Conservation (phyloP, 78 protist species). For the Salpingoeca rosetta region DNA sequence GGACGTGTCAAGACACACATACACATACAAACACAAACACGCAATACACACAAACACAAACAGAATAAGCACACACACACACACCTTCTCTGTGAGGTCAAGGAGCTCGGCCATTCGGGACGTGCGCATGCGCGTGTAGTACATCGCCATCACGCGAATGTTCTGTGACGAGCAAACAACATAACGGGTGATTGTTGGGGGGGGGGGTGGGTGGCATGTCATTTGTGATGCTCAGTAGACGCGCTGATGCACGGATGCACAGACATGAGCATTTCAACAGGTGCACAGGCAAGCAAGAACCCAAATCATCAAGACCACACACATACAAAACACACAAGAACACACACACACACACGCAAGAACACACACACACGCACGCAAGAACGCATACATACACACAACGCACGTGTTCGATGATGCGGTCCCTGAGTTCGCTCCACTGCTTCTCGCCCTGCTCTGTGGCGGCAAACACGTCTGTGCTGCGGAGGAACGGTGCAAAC, state of each 20-base stretch:
- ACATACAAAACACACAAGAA: neutral
- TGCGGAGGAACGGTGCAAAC: neutral
- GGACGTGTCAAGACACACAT: neutral
- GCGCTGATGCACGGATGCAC: no score
- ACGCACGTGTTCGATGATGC: slow-evolving; percentile 27
- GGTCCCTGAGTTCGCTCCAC: slow-evolving; percentile 4
- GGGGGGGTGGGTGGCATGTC: no score
- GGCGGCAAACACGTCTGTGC: neutral
- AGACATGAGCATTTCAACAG: no score
- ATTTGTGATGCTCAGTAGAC: no score
- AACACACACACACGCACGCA: neutral
- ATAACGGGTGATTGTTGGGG: no score
- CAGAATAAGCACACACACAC: no score
- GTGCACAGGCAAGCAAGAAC: no score
- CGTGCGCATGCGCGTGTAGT: slow-evolving; percentile 31
- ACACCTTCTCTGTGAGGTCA: neutral
- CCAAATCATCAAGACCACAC: no score
- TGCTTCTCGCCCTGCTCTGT: neutral
- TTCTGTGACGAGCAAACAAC: slow-evolving; percentile 18
- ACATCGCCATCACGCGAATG: slow-evolving; percentile 23
- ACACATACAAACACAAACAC: neutral
- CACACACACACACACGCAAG: neutral
- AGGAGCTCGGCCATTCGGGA: slow-evolving; percentile 16
- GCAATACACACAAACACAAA: neutral
- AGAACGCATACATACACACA: neutral